A percentile compares a stretch with the other conserved stretches of the same genome.
These are phyloP conservation scores for Astrephomene gubernaculifera DNA, from an alignment of 139 green algal species.

Conservation along the genomic window DNA sequence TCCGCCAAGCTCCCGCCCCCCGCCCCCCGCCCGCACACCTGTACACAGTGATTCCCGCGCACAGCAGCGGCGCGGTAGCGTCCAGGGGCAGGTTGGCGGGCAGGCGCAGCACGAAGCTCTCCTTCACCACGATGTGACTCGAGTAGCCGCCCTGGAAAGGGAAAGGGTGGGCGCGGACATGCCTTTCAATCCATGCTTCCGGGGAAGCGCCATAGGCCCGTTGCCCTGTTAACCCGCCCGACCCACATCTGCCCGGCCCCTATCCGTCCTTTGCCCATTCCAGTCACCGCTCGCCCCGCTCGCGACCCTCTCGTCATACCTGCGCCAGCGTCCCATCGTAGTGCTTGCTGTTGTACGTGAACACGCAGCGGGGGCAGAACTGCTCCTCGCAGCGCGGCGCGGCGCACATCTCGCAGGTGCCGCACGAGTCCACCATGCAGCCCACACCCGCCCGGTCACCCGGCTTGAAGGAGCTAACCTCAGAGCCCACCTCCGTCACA, in stretches of 20 bases:
- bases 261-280: no score
- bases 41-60: slow-evolving; percentile 85
- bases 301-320: neutral
- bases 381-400: slow-evolving; percentile 50
- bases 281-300: no score
- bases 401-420: slow-evolving; percentile 48
- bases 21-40: neutral
- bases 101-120: slow-evolving; percentile 68
- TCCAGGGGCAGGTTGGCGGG: slow-evolving; percentile 74
- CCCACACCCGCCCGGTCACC: slow-evolving; percentile 85
- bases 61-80: slow-evolving; percentile 82
- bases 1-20: no score
- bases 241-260: no score
- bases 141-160: slow-evolving; percentile 90
- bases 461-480: slow-evolving; percentile 75
- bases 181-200: no score
- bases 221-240: no score
- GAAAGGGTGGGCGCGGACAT: no score
- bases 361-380: slow-evolving; percentile 57
- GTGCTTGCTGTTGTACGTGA: slow-evolving; percentile 80
- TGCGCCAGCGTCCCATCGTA: slow-evolving; percentile 56
- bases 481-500: slow-evolving; percentile 74
- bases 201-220: no score
- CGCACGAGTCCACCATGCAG: slow-evolving; percentile 83
- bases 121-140: slow-evolving; percentile 66